Conservation (phyloP, 371 early-diverging fungal species). For the Catenaria anguillulae region DNA sequence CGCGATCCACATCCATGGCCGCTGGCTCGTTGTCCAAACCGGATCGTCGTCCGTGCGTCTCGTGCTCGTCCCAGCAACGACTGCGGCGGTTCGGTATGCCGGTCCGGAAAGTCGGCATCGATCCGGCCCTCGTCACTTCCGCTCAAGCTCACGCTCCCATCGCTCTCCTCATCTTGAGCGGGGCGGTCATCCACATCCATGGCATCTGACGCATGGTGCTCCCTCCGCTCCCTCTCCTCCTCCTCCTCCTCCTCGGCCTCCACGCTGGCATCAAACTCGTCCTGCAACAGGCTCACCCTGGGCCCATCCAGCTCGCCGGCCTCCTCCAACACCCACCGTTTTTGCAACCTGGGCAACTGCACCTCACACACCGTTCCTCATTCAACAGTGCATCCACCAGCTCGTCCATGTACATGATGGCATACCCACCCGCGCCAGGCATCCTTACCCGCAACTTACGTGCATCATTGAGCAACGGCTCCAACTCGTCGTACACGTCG, state of each 20-base stretch:
- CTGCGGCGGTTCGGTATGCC: no score
- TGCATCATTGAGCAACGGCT: constrained; percentile 70
- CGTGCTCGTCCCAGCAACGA: no score
- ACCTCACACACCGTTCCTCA: constrained; percentile 74
- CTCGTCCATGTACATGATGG: constrained; percentile 70
- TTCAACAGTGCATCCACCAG: constrained; percentile 71
- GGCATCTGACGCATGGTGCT: no score
- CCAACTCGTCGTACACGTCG: constrained; percentile 70
- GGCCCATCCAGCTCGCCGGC: constrained; percentile 69
- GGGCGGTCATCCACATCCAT: neutral
- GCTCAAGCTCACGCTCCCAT: no score
- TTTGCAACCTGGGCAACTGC: constrained; percentile 66
- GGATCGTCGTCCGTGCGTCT: no score
- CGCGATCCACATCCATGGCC: neutral
- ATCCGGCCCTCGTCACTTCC: no score
- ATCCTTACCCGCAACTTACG: constrained; percentile 59
- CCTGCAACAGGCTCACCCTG: constrained; percentile 61
- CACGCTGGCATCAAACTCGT: constrained; percentile 41
- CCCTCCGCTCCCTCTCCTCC: neutral
- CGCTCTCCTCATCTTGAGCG: no score
- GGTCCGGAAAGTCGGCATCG: no score
- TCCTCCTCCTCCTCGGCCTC: constrained; percentile 8
- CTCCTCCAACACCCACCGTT: constrained; percentile 70
- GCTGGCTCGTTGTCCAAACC: no score
- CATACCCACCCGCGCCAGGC: constrained; percentile 26